Base-by-base conservation (phyloP, 2,329 filamentous ascomycete species). In the Penicillium aurantiogriseum region DNA sequence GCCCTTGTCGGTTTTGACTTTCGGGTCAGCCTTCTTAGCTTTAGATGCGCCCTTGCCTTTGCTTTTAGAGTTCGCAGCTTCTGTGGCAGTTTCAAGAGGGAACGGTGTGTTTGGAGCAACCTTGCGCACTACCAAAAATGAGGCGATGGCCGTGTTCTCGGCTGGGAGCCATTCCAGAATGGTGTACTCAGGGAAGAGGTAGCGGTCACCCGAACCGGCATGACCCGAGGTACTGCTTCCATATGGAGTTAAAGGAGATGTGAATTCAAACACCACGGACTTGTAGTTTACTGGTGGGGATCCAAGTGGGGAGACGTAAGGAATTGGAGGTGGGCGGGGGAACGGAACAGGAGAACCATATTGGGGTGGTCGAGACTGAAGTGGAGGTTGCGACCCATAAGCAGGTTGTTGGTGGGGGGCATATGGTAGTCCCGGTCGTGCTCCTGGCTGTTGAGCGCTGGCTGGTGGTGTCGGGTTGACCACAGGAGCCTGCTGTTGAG, bases 181-280 rank as follows among this genome's bases (percentile, higher is more conserved):
- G 4, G 78, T 75, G 63, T 80, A 67, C 61, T 80, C 77, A 0
- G 79, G 79, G 58, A 81, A 80, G 1, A 80, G 63, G 63, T 78
- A 81, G 21, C 79, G 74, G 63, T 81, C 79, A 11, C 77, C 76
- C 7, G 74, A 77, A 10, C 73, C 74, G 33, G 74, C 71, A 58
- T 77, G 75, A 4, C 71, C 70, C 0, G 76, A 75, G 1, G 74
- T 72, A 38, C 71, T 74, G 57, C 71, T 76, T 64, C 74, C 74
- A 38, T 76, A 76, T 2, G 75, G 74, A 4, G 74, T 74, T 54
- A 77, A 63, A 0, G 75, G 71, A 10, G 76, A 74, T 11, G 75
- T 74, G 38, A 80, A 80, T 59, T 81, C 79, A 45, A 81, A 76
- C 10, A 81, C 76, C 6, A 81, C 74, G 3, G 78, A 73, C 60